Evolutionary conservation across 441 rosid genomes (phyloP).

Genomic region (Jatropha podagrica): DNA sequence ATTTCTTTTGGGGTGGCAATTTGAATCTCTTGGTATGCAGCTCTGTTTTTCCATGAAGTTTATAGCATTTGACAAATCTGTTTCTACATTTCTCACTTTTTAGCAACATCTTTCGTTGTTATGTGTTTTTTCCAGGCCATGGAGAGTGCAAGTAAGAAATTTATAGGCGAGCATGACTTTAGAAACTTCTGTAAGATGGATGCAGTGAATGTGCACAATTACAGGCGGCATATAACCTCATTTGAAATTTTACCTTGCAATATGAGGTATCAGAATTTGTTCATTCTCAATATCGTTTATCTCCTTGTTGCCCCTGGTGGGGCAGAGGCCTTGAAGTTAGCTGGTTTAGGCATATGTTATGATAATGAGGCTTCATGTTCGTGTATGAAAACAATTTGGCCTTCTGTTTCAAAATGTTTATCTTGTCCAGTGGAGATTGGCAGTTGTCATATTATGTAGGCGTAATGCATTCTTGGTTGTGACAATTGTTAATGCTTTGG

Average conservation of each 20-base stretch:
- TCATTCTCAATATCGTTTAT: neutral
- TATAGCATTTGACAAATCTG: neutral
- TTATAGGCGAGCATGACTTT: slow-evolving; percentile 89
- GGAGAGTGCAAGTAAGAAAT: slow-evolving; percentile 78
- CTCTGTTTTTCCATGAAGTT: slow-evolving; percentile 9
- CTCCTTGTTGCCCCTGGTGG: slow-evolving; percentile 1
- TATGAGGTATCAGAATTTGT: slow-evolving; percentile 48
- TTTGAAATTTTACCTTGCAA: slow-evolving; percentile 62
- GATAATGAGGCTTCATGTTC: neutral
- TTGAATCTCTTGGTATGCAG: slow-evolving; percentile 58
- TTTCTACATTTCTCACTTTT: slow-evolving; percentile 13
- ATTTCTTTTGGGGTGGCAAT: slow-evolving; percentile 72
- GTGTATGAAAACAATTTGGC: neutral
- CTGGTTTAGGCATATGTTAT: neutral
- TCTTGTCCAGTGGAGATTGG: neutral
- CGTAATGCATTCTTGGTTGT: neutral
- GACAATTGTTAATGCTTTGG: neutral
- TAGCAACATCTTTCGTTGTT: slow-evolving; percentile 18
- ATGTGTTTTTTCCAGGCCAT: slow-evolving; percentile 51
- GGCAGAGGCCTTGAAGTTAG: neutral
- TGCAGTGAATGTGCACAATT: slow-evolving; percentile 80
- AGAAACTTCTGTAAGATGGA: slow-evolving; percentile 97
- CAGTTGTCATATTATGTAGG: neutral
- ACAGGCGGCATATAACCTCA: slow-evolving; percentile 55
- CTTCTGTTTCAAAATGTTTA: neutral